Evolutionary conservation across 257 asterid genomes (phyloP).

Genomic region (Galeopsis tetrahit): DNA sequence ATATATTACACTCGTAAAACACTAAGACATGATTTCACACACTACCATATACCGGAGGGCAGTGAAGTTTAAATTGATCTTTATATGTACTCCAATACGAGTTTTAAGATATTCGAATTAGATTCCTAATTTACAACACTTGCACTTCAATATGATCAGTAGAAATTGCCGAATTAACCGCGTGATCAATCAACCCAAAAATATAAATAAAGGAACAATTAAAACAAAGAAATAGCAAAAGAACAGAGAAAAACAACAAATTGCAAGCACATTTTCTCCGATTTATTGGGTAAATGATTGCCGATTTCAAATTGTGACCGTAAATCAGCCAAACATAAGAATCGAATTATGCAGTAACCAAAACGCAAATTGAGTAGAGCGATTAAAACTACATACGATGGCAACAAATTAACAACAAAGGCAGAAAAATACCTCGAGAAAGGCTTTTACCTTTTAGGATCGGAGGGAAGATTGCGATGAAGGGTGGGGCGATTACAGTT

Average conservation of each 20-base stretch:
- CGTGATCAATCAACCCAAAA: constrained; percentile 1
- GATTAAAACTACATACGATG: constrained; percentile 14
- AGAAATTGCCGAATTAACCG: neutral
- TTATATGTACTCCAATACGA: constrained; percentile 1
- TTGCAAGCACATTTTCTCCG: constrained; percentile 1
- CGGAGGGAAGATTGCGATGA: constrained; percentile 8
- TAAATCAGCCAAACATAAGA: neutral
- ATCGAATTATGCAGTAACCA: constrained; percentile 8
- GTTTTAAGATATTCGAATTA: neutral
- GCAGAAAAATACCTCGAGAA: neutral
- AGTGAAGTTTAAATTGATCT: neutral
- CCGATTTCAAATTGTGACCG: neutral
- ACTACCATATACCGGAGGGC: neutral
- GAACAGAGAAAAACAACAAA: neutral
- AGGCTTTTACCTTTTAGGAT: constrained; percentile 15
- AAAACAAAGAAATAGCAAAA: neutral
- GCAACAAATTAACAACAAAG: neutral
- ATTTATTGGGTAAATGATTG: neutral
- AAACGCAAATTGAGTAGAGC: neutral
- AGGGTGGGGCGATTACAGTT: no score
- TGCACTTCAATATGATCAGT: neutral
- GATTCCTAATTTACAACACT: neutral
- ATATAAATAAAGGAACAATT: neutral
- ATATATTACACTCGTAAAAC: neutral
- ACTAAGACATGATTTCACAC: neutral